Conservation (phyloP, 306 rosid genomes). For the Sechiopsis laciniata region DNA sequence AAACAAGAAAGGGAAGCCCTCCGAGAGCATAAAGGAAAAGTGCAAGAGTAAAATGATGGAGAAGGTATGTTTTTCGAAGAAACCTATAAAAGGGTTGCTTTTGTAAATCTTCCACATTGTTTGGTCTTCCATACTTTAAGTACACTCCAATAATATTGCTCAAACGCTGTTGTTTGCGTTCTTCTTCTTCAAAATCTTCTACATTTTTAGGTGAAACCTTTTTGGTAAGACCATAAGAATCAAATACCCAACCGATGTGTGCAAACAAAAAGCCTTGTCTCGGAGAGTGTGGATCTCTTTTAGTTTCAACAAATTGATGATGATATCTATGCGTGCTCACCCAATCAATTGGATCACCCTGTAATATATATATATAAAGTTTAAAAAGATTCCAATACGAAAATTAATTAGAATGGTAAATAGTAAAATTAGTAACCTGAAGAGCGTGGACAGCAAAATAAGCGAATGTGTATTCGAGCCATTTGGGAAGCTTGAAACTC, state of each 20-base stretch:
- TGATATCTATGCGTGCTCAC: too few species aligned
- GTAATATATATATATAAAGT: conserved; percentile 27
- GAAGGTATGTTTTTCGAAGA: too few species aligned
- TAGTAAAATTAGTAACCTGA: conserved; percentile 38
- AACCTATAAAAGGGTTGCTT: conserved; percentile 58
- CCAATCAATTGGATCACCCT: too few species aligned
- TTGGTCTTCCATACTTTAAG: conserved; percentile 61
- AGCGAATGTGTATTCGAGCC: conserved; percentile 80
- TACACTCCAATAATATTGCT: conserved; percentile 6
- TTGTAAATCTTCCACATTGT: conserved; percentile 64
- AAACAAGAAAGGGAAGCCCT: conserved; percentile 74
- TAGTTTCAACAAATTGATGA: too few species aligned
- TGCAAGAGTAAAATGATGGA: conserved; percentile 62
- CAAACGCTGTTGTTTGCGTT: background rate
- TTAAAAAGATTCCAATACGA: background rate
- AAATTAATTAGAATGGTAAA: background rate
- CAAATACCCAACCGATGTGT: too few species aligned
- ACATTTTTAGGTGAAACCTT: too few species aligned
- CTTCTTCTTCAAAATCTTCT: too few species aligned
- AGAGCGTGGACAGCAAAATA: conserved; percentile 64
- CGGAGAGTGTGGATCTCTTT: too few species aligned
- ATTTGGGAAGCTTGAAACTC: conserved; percentile 79
- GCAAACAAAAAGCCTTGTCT: too few species aligned
- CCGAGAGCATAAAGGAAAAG: conserved; percentile 59
- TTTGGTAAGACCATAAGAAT: too few species aligned